A percentile compares a stretch with the other conserved stretches of the same genome.
These are phyloP conservation scores for Pisolithus marmoratus DNA, from an alignment of 768 basidiomycete genomes.

Conservation along the genomic window DNA sequence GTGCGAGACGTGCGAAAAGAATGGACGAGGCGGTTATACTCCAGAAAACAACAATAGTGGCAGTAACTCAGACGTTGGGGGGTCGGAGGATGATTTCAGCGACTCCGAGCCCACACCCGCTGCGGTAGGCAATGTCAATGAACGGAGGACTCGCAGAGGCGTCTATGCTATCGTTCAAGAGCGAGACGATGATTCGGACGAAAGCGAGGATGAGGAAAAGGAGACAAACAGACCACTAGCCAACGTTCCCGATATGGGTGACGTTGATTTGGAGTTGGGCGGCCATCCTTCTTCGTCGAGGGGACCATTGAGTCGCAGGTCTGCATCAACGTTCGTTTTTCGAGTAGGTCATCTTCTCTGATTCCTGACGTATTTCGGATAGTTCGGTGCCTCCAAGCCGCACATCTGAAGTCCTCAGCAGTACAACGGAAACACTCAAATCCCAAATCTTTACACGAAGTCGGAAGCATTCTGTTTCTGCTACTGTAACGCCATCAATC, in stretches of 20 bases:
- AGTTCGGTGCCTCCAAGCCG: constrained; percentile 24
- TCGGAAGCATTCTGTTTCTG: constrained; percentile 38
- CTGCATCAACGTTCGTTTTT: constrained; percentile 21
- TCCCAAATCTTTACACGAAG: constrained; percentile 58
- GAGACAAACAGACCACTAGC: constrained; percentile 45
- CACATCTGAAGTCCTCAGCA: constrained; percentile 23
- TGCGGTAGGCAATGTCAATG: constrained; percentile 59
- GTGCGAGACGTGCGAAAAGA: constrained; percentile 82
- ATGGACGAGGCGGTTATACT: constrained; percentile 66
- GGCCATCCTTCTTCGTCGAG: constrained; percentile 16
- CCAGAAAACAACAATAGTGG: constrained; percentile 49
- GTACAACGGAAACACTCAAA: constrained; percentile 35
- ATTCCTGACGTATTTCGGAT: neutral
- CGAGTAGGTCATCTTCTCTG: constrained; percentile 1
- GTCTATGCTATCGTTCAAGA: constrained; percentile 69
- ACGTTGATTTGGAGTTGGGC: constrained; percentile 49
- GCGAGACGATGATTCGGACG: constrained; percentile 55
- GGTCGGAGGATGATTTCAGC: constrained; percentile 27
- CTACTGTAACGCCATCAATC: constrained; percentile 39
- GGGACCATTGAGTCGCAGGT: constrained; percentile 19
- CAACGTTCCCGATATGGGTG: constrained; percentile 41
- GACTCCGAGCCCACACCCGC: constrained; percentile 44
- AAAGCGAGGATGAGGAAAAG: constrained; percentile 49
- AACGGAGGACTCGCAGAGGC: constrained; percentile 74
- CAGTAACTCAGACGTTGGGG: constrained; percentile 41